These are phyloP conservation scores for Larix kaempferi DNA, from an alignment of 75 land plant genomes.

Conservation along the genomic window DNA sequence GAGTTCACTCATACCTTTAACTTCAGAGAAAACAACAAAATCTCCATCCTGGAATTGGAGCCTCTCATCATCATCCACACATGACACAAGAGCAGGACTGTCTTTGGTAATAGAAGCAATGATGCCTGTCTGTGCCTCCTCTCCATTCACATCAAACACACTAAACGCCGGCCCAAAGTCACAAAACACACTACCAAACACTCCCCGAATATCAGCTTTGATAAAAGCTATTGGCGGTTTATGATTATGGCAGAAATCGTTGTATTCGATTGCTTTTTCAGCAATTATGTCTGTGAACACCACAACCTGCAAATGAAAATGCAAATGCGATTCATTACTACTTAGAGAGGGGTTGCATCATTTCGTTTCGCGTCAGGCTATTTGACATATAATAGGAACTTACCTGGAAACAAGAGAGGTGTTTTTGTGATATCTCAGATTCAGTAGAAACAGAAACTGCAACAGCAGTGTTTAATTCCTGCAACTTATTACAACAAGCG, in stretches of 20 bases:
- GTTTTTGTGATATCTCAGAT: slow-evolving; percentile 35
- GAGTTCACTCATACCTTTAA: slow-evolving; percentile 82
- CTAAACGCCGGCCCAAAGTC: slow-evolving; percentile 94
- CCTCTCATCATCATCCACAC: slow-evolving; percentile 87
- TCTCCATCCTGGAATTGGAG: slow-evolving; percentile 96
- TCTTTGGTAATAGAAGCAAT: slow-evolving; percentile 87
- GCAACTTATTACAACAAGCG: slow-evolving; percentile 65
- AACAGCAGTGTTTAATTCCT: slow-evolving; percentile 70
- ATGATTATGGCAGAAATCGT: slow-evolving; percentile 77
- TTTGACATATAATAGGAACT: background rate
- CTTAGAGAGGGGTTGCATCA: too few species aligned
- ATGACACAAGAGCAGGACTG: slow-evolving; percentile 78
- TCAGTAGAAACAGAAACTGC: slow-evolving; percentile 31
- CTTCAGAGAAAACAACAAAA: slow-evolving; percentile 86
- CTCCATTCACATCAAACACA: slow-evolving; percentile 89
- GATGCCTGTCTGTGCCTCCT: slow-evolving; percentile 93
- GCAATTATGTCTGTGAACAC: slow-evolving; percentile 69
- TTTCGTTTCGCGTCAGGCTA: background rate
- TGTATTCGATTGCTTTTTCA: slow-evolving; percentile 62
- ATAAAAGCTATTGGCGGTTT: slow-evolving; percentile 86
- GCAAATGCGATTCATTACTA: background rate
- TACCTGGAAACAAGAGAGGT: slow-evolving; percentile 63
- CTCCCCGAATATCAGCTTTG: slow-evolving; percentile 78
- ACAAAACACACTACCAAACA: slow-evolving; percentile 90
- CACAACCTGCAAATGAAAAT: slow-evolving; percentile 45